A percentile compares a stretch with the other conserved stretches of the same genome.
Conservation (phyloP, 495 filamentous ascomycete genomes). For the Friedmanniomyces simplex region DNA sequence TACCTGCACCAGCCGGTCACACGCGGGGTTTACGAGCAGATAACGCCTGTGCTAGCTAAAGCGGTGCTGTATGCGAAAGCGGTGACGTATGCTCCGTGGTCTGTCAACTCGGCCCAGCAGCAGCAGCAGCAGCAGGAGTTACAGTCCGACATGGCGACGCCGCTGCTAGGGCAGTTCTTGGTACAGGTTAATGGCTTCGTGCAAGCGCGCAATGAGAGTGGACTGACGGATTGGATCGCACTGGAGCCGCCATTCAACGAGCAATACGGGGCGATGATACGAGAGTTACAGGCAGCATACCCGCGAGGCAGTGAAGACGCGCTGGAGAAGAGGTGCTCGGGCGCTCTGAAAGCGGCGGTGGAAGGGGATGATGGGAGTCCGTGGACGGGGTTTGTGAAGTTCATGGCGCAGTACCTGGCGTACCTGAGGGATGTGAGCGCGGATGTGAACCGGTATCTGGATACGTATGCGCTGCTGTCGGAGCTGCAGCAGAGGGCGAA, state of each 20-base stretch:
- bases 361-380: conserved; percentile 48
- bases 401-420: conserved; percentile 66
- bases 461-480: conserved; percentile 64
- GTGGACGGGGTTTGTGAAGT: conserved; percentile 65
- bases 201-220: conserved; percentile 41
- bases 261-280: conserved; percentile 56
- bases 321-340: conserved; percentile 49
- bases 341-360: conserved; percentile 46
- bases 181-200: conserved; percentile 44
- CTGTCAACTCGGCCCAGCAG: background rate
- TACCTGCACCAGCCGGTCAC: too few species aligned
- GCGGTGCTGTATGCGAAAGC: background rate
- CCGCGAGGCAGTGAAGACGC: conserved; percentile 38
- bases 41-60: background rate
- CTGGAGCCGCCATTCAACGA: conserved; percentile 56
- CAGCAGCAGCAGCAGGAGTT: background rate
- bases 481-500: conserved; percentile 58
- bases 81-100: background rate
- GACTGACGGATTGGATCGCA: conserved; percentile 48
- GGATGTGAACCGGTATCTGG: conserved; percentile 54
- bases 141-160: conserved; percentile 8
- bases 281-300: conserved; percentile 51
- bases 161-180: conserved; percentile 39
- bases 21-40: background rate
- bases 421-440: conserved; percentile 67